These are phyloP conservation scores for Jaminaea rosea DNA, from an alignment of 1,284 basidiomycete genomes.

Conservation along the genomic window DNA sequence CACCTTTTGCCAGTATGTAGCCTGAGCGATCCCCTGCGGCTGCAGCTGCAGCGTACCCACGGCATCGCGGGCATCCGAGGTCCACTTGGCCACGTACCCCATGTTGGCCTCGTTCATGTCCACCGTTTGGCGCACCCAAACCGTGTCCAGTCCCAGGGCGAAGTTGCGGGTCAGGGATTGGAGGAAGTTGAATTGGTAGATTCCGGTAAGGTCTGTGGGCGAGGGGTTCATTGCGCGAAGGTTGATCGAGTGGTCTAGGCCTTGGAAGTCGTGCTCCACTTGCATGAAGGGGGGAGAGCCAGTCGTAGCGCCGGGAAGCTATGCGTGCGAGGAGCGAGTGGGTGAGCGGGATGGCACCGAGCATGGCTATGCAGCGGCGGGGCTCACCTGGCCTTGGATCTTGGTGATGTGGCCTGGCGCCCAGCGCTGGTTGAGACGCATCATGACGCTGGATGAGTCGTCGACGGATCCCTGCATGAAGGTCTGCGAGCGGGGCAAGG, in stretches of 20 bases:
- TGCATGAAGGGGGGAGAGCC: slow-evolving; percentile 56
- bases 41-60: slow-evolving; percentile 88
- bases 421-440: slow-evolving; percentile 85
- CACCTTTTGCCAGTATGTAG: slow-evolving; percentile 93
- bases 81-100: slow-evolving; percentile 76
- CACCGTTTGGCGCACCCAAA: slow-evolving; percentile 65
- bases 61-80: slow-evolving; percentile 37
- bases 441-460: slow-evolving; percentile 81
- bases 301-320: too few species aligned
- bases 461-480: slow-evolving; percentile 91
- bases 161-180: slow-evolving; percentile 90
- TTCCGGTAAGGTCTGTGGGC: slow-evolving; percentile 74
- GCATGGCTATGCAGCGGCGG: too few species aligned
- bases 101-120: slow-evolving; percentile 58
- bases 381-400: slow-evolving; percentile 76
- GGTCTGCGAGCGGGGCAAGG: slow-evolving; percentile 53
- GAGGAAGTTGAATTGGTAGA: slow-evolving; percentile 85
- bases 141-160: slow-evolving; percentile 79
- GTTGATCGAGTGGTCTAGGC: slow-evolving; percentile 78
- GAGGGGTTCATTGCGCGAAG: slow-evolving; percentile 88
- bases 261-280: slow-evolving; percentile 88
- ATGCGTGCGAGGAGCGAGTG: too few species aligned
- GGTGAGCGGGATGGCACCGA: background rate
- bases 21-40: slow-evolving; percentile 68
- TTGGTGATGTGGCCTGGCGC: slow-evolving; percentile 70